phyloP scores from a whole-genome alignment of 208 protist genomes.

The Leishmania aethiopica region DNA sequence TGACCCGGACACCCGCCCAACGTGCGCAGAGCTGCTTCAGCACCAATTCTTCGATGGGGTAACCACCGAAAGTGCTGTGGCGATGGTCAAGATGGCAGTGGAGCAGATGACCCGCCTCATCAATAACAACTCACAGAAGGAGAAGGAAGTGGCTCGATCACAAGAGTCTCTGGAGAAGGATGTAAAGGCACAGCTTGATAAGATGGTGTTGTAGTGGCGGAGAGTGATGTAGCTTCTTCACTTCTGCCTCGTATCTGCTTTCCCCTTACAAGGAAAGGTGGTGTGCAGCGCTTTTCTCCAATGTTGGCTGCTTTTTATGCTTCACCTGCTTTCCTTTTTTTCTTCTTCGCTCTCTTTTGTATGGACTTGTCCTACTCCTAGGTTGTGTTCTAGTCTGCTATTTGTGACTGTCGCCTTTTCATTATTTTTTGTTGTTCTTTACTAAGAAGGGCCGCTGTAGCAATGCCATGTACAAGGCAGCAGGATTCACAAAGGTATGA shows the following conservation, averaged over 20 bases:
- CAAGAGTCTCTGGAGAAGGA: conserved; percentile 69
- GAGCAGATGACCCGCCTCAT: conserved; percentile 88
- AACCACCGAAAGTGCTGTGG: conserved; percentile 67
- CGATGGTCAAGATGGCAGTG: conserved; percentile 83
- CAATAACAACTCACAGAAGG: conserved; percentile 78
- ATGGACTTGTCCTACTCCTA: background rate
- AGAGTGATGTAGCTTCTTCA: background rate
- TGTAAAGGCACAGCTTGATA: conserved; percentile 73
- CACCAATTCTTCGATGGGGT: conserved; percentile 79
- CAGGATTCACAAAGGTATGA: conserved; percentile 9
- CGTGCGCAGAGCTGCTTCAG: conserved; percentile 71
- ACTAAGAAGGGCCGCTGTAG: background rate
- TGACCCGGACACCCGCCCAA: conserved; percentile 68
- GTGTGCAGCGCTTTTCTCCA: background rate
- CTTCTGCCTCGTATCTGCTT: conserved; percentile 6
- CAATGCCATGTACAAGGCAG: background rate
- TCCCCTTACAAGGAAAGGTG: background rate
- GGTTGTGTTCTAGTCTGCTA: background rate
- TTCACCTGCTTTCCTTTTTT: background rate
- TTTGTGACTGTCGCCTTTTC: background rate
- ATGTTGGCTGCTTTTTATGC: background rate
- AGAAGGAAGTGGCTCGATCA: conserved; percentile 45
- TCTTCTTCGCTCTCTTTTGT: conserved; percentile 10
- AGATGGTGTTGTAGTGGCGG: conserved; percentile 41
- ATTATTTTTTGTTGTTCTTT: background rate